Evolutionary conservation across 345 rosid species (phyloP).

Genomic region (Acer negundo): DNA sequence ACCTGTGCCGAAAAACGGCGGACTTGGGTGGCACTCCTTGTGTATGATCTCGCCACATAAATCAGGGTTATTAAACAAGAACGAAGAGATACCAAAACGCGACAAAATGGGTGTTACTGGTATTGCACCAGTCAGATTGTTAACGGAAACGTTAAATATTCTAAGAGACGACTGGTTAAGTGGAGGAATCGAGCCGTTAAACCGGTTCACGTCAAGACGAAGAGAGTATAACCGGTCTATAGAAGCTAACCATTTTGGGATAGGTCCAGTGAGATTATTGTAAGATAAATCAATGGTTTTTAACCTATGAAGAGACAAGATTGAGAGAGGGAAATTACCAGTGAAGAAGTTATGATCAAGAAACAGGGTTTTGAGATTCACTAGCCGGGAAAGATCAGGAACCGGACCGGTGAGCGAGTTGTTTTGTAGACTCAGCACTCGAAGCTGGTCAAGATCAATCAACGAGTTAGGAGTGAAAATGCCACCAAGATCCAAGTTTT

Average conservation of each 20-base stretch:
- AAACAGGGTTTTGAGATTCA: constrained; percentile 73
- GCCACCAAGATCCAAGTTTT: constrained; percentile 64
- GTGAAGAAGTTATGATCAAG: constrained; percentile 70
- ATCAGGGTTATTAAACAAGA: constrained; percentile 63
- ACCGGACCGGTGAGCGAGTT: constrained; percentile 72
- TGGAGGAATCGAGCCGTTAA: constrained; percentile 67
- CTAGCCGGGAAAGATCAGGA: constrained; percentile 72
- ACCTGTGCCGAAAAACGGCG: constrained; percentile 61
- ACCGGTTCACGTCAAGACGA: constrained; percentile 62
- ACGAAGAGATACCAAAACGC: constrained; percentile 62
- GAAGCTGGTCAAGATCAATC: constrained; percentile 74
- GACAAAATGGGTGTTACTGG: constrained; percentile 61
- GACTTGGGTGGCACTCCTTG: constrained; percentile 63
- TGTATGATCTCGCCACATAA: constrained; percentile 90
- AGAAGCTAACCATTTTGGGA: constrained; percentile 46
- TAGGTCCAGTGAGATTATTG: constrained; percentile 62
- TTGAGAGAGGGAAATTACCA: constrained; percentile 69
- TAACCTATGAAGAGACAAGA: constrained; percentile 55
- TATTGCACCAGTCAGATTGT: constrained; percentile 68
- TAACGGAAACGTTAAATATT: constrained; percentile 66
- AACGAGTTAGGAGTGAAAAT: constrained; percentile 53
- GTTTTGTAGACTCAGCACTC: constrained; percentile 86
- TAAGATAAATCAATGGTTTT: constrained; percentile 67
- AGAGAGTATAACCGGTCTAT: constrained; percentile 55
- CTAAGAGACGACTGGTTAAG: constrained; percentile 75